Percentiles rank a stretch among this genome's conserved stretches.
Conservation (phyloP, 768 basidiomycete species). For the Cystofilobasidium bisporidii region DNA sequence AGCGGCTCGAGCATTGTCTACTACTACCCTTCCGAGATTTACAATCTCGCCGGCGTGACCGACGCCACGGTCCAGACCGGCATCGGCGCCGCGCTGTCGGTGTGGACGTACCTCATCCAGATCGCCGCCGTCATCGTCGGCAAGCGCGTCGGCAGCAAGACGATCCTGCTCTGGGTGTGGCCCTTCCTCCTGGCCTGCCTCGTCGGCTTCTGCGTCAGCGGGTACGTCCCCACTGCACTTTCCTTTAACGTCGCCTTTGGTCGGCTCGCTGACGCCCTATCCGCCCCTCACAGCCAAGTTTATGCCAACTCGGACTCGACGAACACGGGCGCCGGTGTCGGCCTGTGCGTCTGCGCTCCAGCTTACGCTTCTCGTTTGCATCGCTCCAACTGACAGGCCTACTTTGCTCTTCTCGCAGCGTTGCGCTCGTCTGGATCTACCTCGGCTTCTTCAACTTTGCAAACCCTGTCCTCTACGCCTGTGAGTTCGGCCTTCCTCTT, state of each 20-base stretch:
- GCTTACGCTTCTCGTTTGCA: too few relatives aligned
- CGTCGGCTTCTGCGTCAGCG: slow-evolving; percentile 36
- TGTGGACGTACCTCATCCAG: slow-evolving; percentile 39
- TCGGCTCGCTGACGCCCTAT: background rate
- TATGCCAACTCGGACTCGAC: slow-evolving; percentile 32
- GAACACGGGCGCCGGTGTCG: slow-evolving; percentile 34
- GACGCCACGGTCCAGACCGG: slow-evolving; percentile 41
- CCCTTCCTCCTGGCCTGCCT: slow-evolving; percentile 36
- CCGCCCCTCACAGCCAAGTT: slow-evolving; percentile 32
- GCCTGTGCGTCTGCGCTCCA: slow-evolving; percentile 27
- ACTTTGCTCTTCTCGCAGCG: slow-evolving; percentile 9
- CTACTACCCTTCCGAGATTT: slow-evolving; percentile 36
- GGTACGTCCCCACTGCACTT: too few relatives aligned
- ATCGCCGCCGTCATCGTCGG: slow-evolving; percentile 37
- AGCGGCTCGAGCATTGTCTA: slow-evolving; percentile 39
- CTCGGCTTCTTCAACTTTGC: slow-evolving; percentile 39
- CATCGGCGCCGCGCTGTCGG: slow-evolving; percentile 37
- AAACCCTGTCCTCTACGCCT: slow-evolving; percentile 31
- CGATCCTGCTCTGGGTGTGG: slow-evolving; percentile 40
- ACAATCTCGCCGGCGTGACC: slow-evolving; percentile 39
- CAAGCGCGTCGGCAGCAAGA: slow-evolving; percentile 37
- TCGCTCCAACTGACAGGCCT: background rate
- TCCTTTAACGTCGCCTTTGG: too few relatives aligned
- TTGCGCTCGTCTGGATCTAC: slow-evolving; percentile 39
- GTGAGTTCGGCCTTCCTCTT: slow-evolving; percentile 14